These are phyloP conservation scores for Entoloma clypeatum DNA, from an alignment of 1,284 basidiomycete species.

Conservation along the genomic window DNA sequence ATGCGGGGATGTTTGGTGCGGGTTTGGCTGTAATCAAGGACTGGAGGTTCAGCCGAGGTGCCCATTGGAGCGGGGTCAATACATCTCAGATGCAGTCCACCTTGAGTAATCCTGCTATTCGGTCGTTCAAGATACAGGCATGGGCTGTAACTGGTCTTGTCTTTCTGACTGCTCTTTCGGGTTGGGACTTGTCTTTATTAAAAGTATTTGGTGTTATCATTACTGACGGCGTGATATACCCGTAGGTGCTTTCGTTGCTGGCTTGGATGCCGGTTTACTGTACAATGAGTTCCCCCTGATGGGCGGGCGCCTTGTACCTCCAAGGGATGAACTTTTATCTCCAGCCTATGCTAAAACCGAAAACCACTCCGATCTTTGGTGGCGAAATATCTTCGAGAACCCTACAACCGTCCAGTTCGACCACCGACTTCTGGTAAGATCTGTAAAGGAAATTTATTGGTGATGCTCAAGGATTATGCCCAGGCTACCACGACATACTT, in stretches of 20 bases:
- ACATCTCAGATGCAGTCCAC: constrained; percentile 31
- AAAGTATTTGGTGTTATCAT: constrained; percentile 1
- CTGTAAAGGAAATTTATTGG: no score
- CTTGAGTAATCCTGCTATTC: constrained; percentile 54
- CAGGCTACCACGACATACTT: constrained; percentile 84
- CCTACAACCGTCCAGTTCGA: constrained; percentile 98
- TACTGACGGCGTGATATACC: constrained; percentile 6
- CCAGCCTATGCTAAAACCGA: constrained; percentile 64
- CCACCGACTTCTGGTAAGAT: constrained; percentile 83
- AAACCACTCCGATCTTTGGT: constrained; percentile 77
- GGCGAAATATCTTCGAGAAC: constrained; percentile 95
- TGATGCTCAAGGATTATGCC: no score
- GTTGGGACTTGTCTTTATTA: constrained; percentile 35
- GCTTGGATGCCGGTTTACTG: constrained; percentile 91
- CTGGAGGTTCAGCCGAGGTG: constrained; percentile 64
- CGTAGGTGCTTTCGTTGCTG: constrained; percentile 94
- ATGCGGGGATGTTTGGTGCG: constrained; percentile 86
- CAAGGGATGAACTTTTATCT: constrained; percentile 80
- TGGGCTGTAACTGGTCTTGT: constrained; percentile 72
- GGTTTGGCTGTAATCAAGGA: constrained; percentile 82
- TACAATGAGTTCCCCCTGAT: constrained; percentile 99
- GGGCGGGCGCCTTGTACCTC: constrained; percentile 87
- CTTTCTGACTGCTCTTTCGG: constrained; percentile 87
- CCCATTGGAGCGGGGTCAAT: constrained; percentile 43
- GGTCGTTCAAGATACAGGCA: constrained; percentile 57